Evolutionary conservation across 2,329 filamentous ascomycete species (phyloP).

Genomic region (Aphanocladium album): DNA sequence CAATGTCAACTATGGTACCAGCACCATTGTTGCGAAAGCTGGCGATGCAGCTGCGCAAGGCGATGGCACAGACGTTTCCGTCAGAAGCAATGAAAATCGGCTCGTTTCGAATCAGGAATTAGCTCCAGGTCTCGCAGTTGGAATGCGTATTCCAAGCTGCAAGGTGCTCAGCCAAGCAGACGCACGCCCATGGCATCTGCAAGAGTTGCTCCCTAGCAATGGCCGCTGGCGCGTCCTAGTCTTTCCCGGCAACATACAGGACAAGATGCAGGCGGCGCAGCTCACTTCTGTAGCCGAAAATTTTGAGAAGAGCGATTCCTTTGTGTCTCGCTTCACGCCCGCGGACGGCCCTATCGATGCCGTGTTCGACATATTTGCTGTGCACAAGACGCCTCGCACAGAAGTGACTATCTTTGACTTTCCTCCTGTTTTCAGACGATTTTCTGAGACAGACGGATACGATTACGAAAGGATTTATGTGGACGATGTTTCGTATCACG

Average conservation of each 20-base stretch:
- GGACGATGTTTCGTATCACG: constrained; percentile 49
- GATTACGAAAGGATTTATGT: constrained; percentile 54
- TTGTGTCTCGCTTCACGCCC: constrained; percentile 13
- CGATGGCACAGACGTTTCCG: constrained; percentile 37
- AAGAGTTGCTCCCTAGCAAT: constrained; percentile 50
- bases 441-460: constrained; percentile 43
- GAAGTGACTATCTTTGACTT: constrained; percentile 48
- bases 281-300: constrained; percentile 43
- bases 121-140: constrained; percentile 38
- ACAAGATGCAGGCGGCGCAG: constrained; percentile 35
- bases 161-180: constrained; percentile 56
- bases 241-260: constrained; percentile 55
- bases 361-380: constrained; percentile 55
- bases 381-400: constrained; percentile 50
- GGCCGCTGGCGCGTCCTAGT: constrained; percentile 56
- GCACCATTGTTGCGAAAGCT: constrained; percentile 50
- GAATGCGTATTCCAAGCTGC: constrained; percentile 54
- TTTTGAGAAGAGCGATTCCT: constrained; percentile 24
- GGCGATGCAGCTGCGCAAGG: constrained; percentile 38
- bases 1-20: constrained; percentile 54
- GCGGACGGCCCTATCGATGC: constrained; percentile 3
- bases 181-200: constrained; percentile 53
- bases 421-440: constrained; percentile 44
- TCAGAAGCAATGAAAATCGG: constrained; percentile 12
- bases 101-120: constrained; percentile 18